phyloP scores from a whole-genome alignment of 192 early-diverging fungal species.

The Coemansia sp. region DNA sequence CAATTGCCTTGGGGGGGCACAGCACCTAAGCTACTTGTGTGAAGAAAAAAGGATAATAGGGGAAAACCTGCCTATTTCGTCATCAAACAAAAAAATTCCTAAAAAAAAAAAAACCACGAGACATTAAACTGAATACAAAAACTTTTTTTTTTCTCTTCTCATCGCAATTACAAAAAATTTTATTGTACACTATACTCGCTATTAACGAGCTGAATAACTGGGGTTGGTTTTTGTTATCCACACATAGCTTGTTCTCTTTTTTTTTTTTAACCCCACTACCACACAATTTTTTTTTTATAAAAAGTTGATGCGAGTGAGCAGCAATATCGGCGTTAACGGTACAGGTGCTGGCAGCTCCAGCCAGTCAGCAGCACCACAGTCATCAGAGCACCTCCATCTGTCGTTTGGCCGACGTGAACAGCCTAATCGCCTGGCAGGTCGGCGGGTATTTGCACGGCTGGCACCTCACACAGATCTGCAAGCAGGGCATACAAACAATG shows the following conservation, averaged over 20 bases:
- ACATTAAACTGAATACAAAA: no score
- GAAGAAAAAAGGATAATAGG: no score
- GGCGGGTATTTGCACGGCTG: conserved; percentile 41
- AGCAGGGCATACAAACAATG: neutral
- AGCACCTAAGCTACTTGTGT: no score
- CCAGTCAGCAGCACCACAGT: neutral
- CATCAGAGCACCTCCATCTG: conserved; percentile 20
- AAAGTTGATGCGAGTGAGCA: conserved; percentile 6
- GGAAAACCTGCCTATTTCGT: neutral
- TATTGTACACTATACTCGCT: neutral
- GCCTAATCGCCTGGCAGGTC: conserved; percentile 6
- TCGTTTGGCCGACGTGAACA: conserved; percentile 17
- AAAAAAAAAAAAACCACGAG: neutral
- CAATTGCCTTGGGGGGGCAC: no score
- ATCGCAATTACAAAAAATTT: conserved; percentile 2
- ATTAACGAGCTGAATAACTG: no score
- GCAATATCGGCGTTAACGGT: conserved; percentile 1
- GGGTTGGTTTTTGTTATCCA: no score
- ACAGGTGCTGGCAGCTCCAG: neutral
- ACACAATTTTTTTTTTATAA: no score
- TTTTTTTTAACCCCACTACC: neutral
- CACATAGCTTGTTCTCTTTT: neutral
- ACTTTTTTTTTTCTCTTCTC: neutral
- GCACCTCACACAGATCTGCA: conserved; percentile 23
- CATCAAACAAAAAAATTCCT: neutral